Evolutionary conservation across 2,329 filamentous ascomycete genomes (phyloP).

Genomic region (Periconia sp.): DNA sequence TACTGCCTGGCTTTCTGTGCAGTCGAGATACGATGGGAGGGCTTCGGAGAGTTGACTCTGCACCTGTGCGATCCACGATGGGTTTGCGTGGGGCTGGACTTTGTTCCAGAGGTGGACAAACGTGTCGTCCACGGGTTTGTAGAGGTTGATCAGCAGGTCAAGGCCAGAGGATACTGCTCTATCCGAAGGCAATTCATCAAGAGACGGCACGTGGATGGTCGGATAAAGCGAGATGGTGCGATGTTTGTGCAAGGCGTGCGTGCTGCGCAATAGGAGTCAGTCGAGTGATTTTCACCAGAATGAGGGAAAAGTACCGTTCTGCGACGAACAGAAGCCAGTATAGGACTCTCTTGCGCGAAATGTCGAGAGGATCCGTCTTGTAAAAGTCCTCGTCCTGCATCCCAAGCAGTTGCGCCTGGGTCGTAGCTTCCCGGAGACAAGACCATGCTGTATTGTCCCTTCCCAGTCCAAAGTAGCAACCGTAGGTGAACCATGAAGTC

Average conservation of each 20-base stretch:
- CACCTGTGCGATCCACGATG: slow-evolving; percentile 54
- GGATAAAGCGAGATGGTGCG: slow-evolving; percentile 67
- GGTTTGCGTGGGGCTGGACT: slow-evolving; percentile 52
- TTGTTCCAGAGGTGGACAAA: slow-evolving; percentile 72
- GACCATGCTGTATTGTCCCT: slow-evolving; percentile 68
- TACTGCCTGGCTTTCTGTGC: slow-evolving; percentile 70
- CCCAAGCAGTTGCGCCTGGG: slow-evolving; percentile 63
- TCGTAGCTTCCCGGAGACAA: slow-evolving; percentile 66
- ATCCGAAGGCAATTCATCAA: slow-evolving; percentile 60
- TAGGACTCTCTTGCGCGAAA: slow-evolving; percentile 60
- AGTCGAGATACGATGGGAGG: slow-evolving; percentile 62
- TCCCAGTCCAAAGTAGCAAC: slow-evolving; percentile 67
- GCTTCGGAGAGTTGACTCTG: slow-evolving; percentile 60
- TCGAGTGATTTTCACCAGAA: not conserved
- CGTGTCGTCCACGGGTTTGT: slow-evolving; percentile 67
- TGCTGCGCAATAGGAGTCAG: slow-evolving; percentile 48
- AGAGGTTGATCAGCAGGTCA: slow-evolving; percentile 65
- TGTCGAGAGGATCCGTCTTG: slow-evolving; percentile 57
- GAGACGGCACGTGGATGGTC: slow-evolving; percentile 61
- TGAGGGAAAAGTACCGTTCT: slow-evolving; percentile 61
- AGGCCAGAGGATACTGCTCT: slow-evolving; percentile 64
- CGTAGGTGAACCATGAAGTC: slow-evolving; percentile 67
- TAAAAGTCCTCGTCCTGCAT: slow-evolving; percentile 66
- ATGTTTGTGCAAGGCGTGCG: slow-evolving; percentile 68
- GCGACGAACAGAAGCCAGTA: slow-evolving; percentile 70